Percentiles rank a stretch among this genome's conserved stretches.
Evolutionary conservation across 192 early-diverging fungal genomes (phyloP).

Genomic region (Coemansia brasiliensis): DNA sequence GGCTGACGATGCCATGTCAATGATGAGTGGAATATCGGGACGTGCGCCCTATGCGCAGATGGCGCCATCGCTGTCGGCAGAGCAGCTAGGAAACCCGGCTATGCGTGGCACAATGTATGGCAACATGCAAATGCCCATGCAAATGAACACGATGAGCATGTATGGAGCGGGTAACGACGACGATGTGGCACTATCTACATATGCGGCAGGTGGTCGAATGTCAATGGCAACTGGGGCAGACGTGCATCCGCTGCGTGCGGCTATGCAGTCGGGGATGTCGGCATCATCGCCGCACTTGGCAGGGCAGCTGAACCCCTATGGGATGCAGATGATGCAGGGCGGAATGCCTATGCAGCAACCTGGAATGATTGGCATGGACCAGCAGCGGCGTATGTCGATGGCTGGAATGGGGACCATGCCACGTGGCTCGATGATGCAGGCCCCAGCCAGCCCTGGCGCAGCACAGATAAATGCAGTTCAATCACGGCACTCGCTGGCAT

Average conservation of each 20-base stretch:
- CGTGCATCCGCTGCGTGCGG: slow-evolving; percentile 53
- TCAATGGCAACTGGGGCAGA: slow-evolving; percentile 41
- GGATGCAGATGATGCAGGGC: slow-evolving; percentile 29
- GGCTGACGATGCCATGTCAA: slow-evolving; percentile 54
- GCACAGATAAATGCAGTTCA: slow-evolving; percentile 26
- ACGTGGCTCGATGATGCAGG: slow-evolving; percentile 1
- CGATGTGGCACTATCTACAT: slow-evolving; percentile 47
- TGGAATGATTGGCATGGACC: slow-evolving; percentile 17
- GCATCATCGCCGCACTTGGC: slow-evolving; percentile 49
- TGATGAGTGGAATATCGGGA: slow-evolving; percentile 53
- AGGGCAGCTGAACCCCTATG: slow-evolving; percentile 23
- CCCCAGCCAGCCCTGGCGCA: slow-evolving; percentile 18
- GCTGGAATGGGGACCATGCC: slow-evolving; percentile 16
- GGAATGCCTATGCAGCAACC: slow-evolving; percentile 27
- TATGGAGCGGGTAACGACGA: slow-evolving; percentile 30
- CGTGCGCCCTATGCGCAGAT: slow-evolving; percentile 47
- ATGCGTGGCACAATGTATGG: slow-evolving; percentile 50
- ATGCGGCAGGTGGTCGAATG: slow-evolving; percentile 38
- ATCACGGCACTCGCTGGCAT: slow-evolving; percentile 52
- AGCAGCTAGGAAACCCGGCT: slow-evolving; percentile 34
- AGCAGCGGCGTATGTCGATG: slow-evolving; percentile 46
- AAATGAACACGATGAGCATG: slow-evolving; percentile 12
- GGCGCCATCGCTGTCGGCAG: slow-evolving; percentile 45
- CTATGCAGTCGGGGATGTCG: slow-evolving; percentile 57
- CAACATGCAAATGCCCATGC: slow-evolving; percentile 15